These are phyloP conservation scores for Magnolia officinalis DNA, from an alignment of 164 flowering plant genomes.

Conservation along the genomic window DNA sequence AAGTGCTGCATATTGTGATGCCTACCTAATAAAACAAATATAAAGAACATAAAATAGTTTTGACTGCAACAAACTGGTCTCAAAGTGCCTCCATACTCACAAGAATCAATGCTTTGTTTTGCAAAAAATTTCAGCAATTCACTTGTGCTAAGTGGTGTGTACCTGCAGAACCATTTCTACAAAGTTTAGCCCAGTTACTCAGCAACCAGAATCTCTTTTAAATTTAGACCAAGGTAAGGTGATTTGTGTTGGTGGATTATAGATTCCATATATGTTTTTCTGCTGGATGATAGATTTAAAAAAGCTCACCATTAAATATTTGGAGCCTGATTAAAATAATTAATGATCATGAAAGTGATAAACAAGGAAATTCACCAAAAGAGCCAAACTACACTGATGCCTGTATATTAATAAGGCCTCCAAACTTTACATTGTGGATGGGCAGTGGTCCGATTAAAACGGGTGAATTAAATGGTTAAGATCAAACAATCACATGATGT, in stretches of 20 bases:
- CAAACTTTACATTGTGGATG: too few relatives aligned
- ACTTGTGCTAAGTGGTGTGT: constrained; percentile 73
- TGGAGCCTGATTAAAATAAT: not conserved
- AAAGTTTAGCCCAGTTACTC: not conserved
- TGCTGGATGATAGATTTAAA: not conserved
- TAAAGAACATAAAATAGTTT: not conserved
- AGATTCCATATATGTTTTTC: not conserved
- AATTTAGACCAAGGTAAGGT: too few relatives aligned
- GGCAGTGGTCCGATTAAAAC: too few relatives aligned
- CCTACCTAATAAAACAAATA: too few relatives aligned
- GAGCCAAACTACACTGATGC: not conserved
- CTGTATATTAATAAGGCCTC: too few relatives aligned
- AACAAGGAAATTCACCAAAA: not conserved
- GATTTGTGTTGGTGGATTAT: not conserved
- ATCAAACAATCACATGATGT: too few relatives aligned
- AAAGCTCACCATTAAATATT: too few relatives aligned
- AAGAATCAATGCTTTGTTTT: constrained; percentile 71
- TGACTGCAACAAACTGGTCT: not conserved
- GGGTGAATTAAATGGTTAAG: too few relatives aligned
- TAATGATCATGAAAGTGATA: not conserved
- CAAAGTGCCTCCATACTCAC: constrained; percentile 42
- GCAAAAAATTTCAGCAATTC: constrained; percentile 70
- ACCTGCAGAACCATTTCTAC: constrained; percentile 44
- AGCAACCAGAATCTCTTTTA: not conserved
- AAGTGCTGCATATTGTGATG: too few relatives aligned